A percentile compares a stretch with the other conserved stretches of the same genome.
These are phyloP conservation scores for Juncus effusus DNA, from an alignment of 176 grass and related monocot species.

Conservation along the genomic window DNA sequence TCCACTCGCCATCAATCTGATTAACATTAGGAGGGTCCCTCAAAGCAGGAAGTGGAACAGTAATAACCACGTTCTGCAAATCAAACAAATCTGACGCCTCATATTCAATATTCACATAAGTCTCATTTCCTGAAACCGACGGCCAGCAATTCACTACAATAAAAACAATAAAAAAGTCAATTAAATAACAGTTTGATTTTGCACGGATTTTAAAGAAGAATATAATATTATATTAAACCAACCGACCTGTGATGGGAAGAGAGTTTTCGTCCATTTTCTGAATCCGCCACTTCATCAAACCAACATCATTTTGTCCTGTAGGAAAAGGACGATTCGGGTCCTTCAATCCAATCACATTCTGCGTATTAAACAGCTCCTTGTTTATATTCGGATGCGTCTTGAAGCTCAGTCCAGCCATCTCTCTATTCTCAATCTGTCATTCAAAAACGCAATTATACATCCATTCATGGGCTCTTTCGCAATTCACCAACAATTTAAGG, in stretches of 20 bases:
- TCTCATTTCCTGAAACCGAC: constrained; percentile 52
- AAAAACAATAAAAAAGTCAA: neutral
- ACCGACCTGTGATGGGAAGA: constrained; percentile 62
- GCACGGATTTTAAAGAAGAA: no score
- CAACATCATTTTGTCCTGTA: constrained; percentile 76
- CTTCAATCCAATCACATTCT: constrained; percentile 65
- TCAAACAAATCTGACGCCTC: constrained; percentile 82
- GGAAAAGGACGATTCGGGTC: constrained; percentile 81
- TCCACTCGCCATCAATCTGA: constrained; percentile 91
- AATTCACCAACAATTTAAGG: neutral
- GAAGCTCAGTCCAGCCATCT: constrained; percentile 76
- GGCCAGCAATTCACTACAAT: constrained; percentile 88
- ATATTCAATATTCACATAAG: constrained; percentile 72
- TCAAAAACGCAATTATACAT: neutral
- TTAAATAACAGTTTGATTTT: no score
- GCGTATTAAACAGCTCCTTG: constrained; percentile 72
- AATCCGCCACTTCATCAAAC: constrained; percentile 85
- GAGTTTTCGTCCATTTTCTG: constrained; percentile 67
- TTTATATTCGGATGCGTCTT: constrained; percentile 81
- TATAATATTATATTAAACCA: neutral
- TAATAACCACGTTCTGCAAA: constrained; percentile 79
- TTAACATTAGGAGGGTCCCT: constrained; percentile 62
- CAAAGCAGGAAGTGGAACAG: constrained; percentile 70
- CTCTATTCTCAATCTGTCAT: constrained; percentile 70
- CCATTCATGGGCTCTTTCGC: constrained; percentile 3